phyloP scores from a whole-genome alignment of 495 filamentous ascomycete genomes.

The Lichina pygmaea region DNA sequence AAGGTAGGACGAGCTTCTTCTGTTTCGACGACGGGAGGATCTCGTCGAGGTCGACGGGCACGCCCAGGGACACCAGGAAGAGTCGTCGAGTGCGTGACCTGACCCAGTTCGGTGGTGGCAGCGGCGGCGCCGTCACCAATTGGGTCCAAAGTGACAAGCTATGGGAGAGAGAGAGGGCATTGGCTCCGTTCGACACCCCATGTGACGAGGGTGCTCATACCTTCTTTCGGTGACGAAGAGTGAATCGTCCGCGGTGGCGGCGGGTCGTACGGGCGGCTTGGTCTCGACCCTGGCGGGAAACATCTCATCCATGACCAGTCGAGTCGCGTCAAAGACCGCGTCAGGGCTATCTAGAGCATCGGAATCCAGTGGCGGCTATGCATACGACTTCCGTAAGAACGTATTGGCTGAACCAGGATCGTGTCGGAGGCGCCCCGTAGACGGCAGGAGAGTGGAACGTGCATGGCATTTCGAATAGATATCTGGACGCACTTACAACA shows the following conservation, averaged over 20 bases:
- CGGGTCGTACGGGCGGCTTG: conserved; percentile 12
- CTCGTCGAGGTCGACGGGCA: conserved; percentile 90
- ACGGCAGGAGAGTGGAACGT: too few relatives aligned
- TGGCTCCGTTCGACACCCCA: neutral
- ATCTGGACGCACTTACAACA: too few relatives aligned
- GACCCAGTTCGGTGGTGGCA: conserved; percentile 94
- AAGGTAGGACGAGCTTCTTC: conserved; percentile 84
- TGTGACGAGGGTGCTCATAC: conserved; percentile 2
- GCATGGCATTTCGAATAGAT: too few relatives aligned
- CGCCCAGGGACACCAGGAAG: conserved; percentile 86
- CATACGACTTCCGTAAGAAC: conserved; percentile 3
- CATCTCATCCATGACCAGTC: conserved; percentile 24
- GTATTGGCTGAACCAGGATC: neutral
- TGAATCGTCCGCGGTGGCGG: conserved; percentile 12
- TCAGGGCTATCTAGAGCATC: conserved; percentile 23
- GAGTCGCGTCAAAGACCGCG: conserved; percentile 13
- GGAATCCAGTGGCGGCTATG: conserved; percentile 47
- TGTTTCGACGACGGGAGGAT: conserved; percentile 91
- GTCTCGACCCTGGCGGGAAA: conserved; percentile 23
- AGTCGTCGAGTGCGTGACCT: conserved; percentile 85
- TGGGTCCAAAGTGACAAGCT: conserved; percentile 83
- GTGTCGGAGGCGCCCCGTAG: neutral
- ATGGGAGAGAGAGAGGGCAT: conserved; percentile 21
- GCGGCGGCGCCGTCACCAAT: conserved; percentile 74
- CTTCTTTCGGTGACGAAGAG: conserved; percentile 37